Conservation (phyloP, 345 rosid species). For the Psidium friedrichsthalianum region DNA sequence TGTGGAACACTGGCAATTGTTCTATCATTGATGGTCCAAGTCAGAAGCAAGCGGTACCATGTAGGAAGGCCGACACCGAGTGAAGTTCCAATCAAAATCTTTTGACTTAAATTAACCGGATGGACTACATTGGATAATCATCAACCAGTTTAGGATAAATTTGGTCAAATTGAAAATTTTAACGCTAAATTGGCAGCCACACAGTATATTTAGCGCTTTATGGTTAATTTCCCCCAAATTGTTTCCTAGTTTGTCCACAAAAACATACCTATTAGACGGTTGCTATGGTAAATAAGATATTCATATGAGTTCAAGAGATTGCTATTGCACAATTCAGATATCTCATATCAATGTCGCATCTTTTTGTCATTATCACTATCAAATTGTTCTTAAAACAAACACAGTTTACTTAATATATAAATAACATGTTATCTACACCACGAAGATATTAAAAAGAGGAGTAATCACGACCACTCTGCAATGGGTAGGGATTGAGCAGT, state of each 20-base stretch:
- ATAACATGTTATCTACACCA: not conserved
- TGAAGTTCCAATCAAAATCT: not conserved
- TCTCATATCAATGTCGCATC: not conserved
- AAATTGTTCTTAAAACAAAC: not conserved
- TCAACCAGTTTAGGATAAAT: not conserved
- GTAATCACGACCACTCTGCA: not conserved
- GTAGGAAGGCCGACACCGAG: not conserved
- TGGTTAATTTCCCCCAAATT: not conserved
- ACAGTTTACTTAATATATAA: not conserved
- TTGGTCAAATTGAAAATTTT: not conserved
- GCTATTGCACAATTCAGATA: not conserved
- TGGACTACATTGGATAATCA: not conserved
- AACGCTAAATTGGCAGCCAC: not conserved
- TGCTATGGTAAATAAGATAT: not conserved
- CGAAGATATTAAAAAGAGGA: not conserved
- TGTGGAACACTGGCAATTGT: rapidly evolving
- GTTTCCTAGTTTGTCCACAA: not conserved
- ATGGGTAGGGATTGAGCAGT: not conserved
- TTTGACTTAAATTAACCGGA: no score
- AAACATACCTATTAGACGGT: not conserved
- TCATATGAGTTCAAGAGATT: not conserved
- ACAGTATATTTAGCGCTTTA: not conserved
- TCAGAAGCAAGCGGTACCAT: not conserved
- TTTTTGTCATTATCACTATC: not conserved
- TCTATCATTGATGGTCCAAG: not conserved